phyloP scores from a whole-genome alignment of 345 rosid genomes.

The Eucalyptus tenuipes region DNA sequence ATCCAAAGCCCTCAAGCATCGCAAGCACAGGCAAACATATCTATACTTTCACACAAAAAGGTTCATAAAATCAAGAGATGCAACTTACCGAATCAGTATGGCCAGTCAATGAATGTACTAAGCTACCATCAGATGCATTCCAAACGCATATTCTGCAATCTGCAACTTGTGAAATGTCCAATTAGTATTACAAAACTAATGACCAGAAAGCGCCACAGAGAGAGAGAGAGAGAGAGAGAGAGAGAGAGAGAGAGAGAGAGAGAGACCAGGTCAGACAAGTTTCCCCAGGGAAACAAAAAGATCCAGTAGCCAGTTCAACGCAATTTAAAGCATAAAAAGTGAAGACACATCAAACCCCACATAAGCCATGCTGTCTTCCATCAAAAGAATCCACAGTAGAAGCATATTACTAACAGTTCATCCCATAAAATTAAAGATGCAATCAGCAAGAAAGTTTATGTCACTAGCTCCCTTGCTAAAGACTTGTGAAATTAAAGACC shows the following conservation, averaged over 20 bases:
- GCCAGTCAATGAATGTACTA: slow-evolving; percentile 96
- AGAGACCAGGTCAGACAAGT: neutral
- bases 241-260: neutral
- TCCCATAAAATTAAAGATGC: neutral
- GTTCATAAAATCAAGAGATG: neutral
- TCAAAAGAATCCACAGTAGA: neutral
- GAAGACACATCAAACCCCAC: neutral
- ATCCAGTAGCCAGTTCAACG: neutral
- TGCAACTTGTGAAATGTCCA: slow-evolving; percentile 1
- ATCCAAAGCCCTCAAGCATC: neutral
- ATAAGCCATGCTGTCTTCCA: neutral
- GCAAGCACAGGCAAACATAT: neutral
- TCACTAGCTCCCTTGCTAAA: neutral
- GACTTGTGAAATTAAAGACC: neutral
- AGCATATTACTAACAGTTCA: neutral
- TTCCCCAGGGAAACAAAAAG: neutral
- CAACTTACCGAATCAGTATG: slow-evolving; percentile 87
- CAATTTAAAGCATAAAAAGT: neutral
- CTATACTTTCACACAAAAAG: neutral
- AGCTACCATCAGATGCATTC: slow-evolving; percentile 97
- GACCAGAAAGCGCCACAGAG: neutral
- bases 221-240: neutral
- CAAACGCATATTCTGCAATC: slow-evolving; percentile 99
- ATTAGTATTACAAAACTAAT: neutral
- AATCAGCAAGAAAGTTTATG: neutral